phyloP scores from a whole-genome alignment of 768 basidiomycete genomes.

The Mycena albidolilacea region DNA sequence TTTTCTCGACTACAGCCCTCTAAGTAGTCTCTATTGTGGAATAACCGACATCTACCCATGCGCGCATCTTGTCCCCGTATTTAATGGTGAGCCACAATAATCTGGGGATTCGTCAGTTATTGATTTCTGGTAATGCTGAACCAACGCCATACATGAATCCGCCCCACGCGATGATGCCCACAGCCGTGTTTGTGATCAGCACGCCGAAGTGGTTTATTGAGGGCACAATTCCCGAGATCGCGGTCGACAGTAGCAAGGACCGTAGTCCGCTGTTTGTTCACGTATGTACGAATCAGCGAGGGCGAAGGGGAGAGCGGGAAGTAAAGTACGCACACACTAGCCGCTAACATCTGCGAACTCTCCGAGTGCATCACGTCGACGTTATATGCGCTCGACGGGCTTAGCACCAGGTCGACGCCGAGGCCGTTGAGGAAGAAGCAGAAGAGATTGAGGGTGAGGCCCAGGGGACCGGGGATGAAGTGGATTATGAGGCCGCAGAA shows the following conservation, averaged over 20 bases:
- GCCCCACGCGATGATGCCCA: constrained; percentile 56
- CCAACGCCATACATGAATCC: constrained; percentile 61
- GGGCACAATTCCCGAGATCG: constrained; percentile 57
- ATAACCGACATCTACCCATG: constrained; percentile 62
- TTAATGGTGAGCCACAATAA: constrained; percentile 61
- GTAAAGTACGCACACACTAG: constrained; percentile 48
- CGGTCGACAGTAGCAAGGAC: constrained; percentile 47
- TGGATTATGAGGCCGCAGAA: constrained; percentile 55
- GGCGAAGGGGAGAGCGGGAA: neutral
- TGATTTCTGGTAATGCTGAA: neutral
- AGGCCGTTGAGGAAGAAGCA: constrained; percentile 61
- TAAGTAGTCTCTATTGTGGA: constrained; percentile 48
- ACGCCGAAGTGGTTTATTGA: constrained; percentile 62
- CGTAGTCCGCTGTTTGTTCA: constrained; percentile 36
- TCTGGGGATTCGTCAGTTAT: constrained; percentile 46
- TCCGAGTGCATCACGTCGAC: constrained; percentile 64
- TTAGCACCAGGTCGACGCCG: constrained; percentile 63
- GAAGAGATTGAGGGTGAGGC: constrained; percentile 56
- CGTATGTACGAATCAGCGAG: neutral
- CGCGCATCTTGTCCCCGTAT: constrained; percentile 63
- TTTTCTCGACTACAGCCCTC: neutral
- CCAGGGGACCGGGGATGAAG: constrained; percentile 55
- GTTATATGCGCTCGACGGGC: constrained; percentile 61
- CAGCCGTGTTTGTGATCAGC: constrained; percentile 55
- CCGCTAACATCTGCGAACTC: constrained; percentile 67